A percentile compares a stretch with the other conserved stretches of the same genome.
Conservation (phyloP, 805 yeast genomes). For the Ogataea minuta region DNA sequence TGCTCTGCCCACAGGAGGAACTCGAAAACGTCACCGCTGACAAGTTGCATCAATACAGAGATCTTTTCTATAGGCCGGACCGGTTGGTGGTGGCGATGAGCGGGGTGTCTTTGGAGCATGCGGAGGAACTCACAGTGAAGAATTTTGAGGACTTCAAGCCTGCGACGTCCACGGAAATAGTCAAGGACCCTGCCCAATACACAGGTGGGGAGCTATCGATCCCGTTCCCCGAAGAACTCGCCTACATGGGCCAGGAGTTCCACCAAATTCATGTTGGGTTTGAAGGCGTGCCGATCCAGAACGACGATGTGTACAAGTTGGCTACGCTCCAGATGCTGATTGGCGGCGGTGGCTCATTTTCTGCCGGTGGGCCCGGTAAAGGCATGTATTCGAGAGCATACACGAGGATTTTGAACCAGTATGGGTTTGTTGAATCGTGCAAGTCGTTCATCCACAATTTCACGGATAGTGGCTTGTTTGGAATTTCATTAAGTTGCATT, state of each 20-base stretch:
- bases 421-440: constrained; percentile 88
- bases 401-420: constrained; percentile 86
- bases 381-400: constrained; percentile 96
- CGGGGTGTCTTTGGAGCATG: constrained; percentile 73
- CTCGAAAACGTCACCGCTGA: constrained; percentile 53
- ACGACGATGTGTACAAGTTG: constrained; percentile 85
- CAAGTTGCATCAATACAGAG: constrained; percentile 57
- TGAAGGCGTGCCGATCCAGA: constrained; percentile 79
- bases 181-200: constrained; percentile 45
- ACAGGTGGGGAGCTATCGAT: constrained; percentile 58
- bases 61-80: constrained; percentile 70
- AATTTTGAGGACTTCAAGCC: constrained; percentile 62
- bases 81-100: constrained; percentile 82
- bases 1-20: constrained; percentile 74
- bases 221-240: constrained; percentile 54
- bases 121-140: constrained; percentile 59
- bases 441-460: constrained; percentile 86
- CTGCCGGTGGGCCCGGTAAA: constrained; percentile 99
- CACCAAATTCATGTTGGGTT: constrained; percentile 84
- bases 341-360: constrained; percentile 97
- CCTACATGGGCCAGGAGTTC: constrained; percentile 68
- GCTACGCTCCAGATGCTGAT: constrained; percentile 86
- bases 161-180: constrained; percentile 22
- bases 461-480: constrained; percentile 87
- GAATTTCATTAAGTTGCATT: constrained; percentile 78